Base-by-base conservation (phyloP, 2,329 filamentous ascomycete genomes). In the Hawksworthiomyces lignivorus region DNA sequence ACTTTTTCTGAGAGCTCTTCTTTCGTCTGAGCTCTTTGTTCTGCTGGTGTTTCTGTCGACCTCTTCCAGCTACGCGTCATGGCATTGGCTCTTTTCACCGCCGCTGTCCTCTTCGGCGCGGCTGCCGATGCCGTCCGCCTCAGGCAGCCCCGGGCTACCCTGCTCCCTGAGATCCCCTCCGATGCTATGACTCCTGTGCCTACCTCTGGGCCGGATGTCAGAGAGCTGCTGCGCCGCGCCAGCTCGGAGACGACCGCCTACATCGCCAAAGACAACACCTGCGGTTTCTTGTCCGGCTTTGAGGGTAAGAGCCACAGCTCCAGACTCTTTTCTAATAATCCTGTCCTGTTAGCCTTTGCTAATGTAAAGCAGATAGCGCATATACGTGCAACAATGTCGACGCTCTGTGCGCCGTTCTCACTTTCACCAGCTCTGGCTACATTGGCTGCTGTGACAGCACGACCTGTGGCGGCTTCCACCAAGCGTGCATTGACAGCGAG, bases 251-350 rank as follows among this genome's bases (percentile, higher is more conserved):
- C 39, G 12, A 47, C 48, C 7, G 31, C 44, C 7, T 51, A 37
- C 41, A 38, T 36, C 18, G 49, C 49, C 28, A 15, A 30, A n/a
- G 49, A 51, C 44, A 48, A 48, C 35, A 51, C 49, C 3, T 51
- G 49, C 29, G 49, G 47, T 17, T 51, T 29, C 34, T 8, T 51
- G 18, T 31, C 35, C 5, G 49, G 49, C 7, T 10, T 14, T 3
- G 14, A 21, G 17, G 19, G 36, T 24, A 4, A n/a, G 33, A 12
- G 15, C 14, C 14, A 9, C 4, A 15, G 29, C n/a, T 22, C 20
- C 7, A 17, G 12, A 1, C 36, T 27, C 27, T 17, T 24, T 19
- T 30, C 17, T 22, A 5, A 10, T 24, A n/a, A 2, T 9, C 5
- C 17, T 24, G 8, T n/a, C 27, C 33, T 29, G 4, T 19, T 37